Conservation (phyloP, 306 rosid species). For the Lablab purpureus region DNA sequence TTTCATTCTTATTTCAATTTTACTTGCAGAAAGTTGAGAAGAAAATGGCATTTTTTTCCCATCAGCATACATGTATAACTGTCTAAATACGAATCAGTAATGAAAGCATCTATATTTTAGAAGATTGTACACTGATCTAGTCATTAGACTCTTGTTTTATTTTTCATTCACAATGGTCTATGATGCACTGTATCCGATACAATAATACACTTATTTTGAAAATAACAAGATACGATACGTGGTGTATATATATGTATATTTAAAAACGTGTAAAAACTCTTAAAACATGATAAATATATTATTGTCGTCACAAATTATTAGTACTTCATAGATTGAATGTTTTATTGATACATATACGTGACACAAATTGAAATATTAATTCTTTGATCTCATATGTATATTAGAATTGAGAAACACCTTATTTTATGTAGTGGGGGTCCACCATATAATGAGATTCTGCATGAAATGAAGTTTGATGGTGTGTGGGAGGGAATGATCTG, state of each 20-base stretch:
- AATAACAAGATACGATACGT: too few species aligned
- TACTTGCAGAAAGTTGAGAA: slow-evolving; percentile 6
- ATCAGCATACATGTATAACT: neutral
- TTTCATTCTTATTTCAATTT: slow-evolving; percentile 31
- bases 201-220: too few species aligned
- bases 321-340: too few species aligned
- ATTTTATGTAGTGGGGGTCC: neutral
- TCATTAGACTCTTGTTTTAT: neutral
- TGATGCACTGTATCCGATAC: too few species aligned
- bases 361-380: too few species aligned
- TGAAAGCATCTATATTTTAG: neutral
- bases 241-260: too few species aligned
- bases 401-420: slow-evolving; percentile 4
- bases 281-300: too few species aligned
- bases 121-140: slow-evolving; percentile 12
- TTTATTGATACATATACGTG: too few species aligned
- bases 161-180: neutral
- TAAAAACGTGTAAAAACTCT: too few species aligned
- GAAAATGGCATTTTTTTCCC: slow-evolving; percentile 8
- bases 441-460: slow-evolving; percentile 17
- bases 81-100: slow-evolving; percentile 5
- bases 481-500: slow-evolving; percentile 29
- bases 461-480: slow-evolving; percentile 1
- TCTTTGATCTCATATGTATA: slow-evolving; percentile 6
- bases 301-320: too few species aligned